phyloP scores from a whole-genome alignment of 2,329 filamentous ascomycete genomes.

The Sarocladium brachiariae region DNA sequence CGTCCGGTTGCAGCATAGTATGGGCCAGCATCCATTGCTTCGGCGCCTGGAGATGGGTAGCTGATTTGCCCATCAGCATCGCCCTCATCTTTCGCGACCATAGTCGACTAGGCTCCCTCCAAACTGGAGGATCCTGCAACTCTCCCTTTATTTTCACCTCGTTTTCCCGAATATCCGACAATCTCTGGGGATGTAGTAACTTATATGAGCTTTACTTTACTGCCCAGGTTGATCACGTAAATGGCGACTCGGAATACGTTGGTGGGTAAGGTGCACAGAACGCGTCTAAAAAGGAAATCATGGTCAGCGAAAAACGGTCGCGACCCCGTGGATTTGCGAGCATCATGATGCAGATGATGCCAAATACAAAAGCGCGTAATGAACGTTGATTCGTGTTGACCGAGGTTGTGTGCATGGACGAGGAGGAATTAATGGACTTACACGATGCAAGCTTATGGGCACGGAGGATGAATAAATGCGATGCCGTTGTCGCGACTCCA shows the following conservation, averaged over 20 bases:
- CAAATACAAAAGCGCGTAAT: neutral
- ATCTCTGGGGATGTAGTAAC: no score
- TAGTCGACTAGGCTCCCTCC: constrained; percentile 15
- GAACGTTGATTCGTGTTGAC: neutral
- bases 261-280: neutral
- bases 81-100: constrained; percentile 28
- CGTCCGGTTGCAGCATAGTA: constrained; percentile 36
- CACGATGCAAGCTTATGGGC: constrained; percentile 20
- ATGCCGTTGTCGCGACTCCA: constrained; percentile 25
- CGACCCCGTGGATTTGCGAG: constrained; percentile 2
- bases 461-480: constrained; percentile 37
- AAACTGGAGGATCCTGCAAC: no score
- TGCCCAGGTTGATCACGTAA: neutral
- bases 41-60: constrained; percentile 40
- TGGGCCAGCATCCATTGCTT: constrained; percentile 34
- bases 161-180: no score
- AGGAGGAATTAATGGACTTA: constrained; percentile 23
- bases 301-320: constrained; percentile 8
- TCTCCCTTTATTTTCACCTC: no score
- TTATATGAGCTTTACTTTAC: no score
- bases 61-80: constrained; percentile 32
- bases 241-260: neutral
- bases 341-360: neutral
- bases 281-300: constrained; percentile 3
- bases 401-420: neutral